A percentile compares a stretch with the other conserved stretches of the same genome.
phyloP scores from a whole-genome alignment of 768 basidiomycete species.

The Termitomyces sp. region DNA sequence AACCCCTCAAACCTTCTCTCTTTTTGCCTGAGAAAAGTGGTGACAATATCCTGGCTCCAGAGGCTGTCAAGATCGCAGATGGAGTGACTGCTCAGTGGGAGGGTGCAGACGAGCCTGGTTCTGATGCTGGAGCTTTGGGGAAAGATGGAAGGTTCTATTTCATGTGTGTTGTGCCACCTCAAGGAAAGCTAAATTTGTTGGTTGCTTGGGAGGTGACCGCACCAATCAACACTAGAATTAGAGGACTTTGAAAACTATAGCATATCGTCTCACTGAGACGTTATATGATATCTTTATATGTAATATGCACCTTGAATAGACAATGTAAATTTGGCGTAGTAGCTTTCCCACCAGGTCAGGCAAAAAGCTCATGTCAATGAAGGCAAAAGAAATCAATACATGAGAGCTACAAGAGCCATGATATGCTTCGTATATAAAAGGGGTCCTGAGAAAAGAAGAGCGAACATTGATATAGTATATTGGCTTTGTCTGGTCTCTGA shows the following conservation, averaged over 20 bases:
- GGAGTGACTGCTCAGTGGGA: slow-evolving; percentile 34
- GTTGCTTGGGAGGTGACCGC: slow-evolving; percentile 32
- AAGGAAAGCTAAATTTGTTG: slow-evolving; percentile 25
- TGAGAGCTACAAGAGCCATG: too few species aligned
- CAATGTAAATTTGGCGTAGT: too few species aligned
- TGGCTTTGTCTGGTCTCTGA: too few species aligned
- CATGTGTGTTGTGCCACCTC: slow-evolving; percentile 24
- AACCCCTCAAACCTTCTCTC: slow-evolving; percentile 28
- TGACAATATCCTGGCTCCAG: background rate
- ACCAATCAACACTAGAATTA: slow-evolving; percentile 16
- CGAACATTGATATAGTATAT: too few species aligned
- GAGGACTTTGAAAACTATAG: slow-evolving; percentile 10
- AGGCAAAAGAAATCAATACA: too few species aligned
- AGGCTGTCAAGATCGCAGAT: slow-evolving; percentile 18
- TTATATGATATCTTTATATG: too few species aligned
- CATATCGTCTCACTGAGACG: background rate
- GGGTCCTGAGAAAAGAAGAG: too few species aligned
- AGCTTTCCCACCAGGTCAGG: too few species aligned
- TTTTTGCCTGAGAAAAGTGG: background rate
- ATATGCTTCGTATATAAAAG: too few species aligned
- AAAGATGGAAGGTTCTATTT: slow-evolving; percentile 28
- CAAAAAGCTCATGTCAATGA: too few species aligned
- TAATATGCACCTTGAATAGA: too few species aligned
- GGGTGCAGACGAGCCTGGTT: slow-evolving; percentile 25
- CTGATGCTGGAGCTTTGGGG: slow-evolving; percentile 22